Evolutionary conservation across 345 rosid species (phyloP), one percentile per base, ranked within the genome.

Genomic region (Lepidium didymum): DNA sequence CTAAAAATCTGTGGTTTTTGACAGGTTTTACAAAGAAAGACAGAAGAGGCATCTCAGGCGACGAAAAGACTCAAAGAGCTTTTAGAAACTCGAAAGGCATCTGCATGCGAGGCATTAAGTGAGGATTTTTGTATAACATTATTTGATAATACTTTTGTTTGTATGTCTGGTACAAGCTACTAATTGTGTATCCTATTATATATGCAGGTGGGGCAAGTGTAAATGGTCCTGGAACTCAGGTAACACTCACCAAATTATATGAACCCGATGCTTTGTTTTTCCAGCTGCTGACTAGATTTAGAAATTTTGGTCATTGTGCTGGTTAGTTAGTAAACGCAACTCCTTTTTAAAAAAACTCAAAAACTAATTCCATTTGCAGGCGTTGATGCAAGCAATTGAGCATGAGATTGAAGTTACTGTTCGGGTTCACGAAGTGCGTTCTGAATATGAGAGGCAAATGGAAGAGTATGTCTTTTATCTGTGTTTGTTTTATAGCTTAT

Each of bases 1-100:
- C 53, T 40, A 38, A 62, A 18, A 43, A 38, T 57, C 34, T 61
- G 15, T 69, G 67, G 7, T 29, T 21, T 29, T 58, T 9, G 21
- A 65, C 70, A 94, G 97, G 97, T 94, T 75, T 77, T 94, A 81
- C 99, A 94, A 79, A 84, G 97, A 74, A 94, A 94, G 83, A 86
- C 89, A 67, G 96, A 94, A 81, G 99, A 94, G 80, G 99, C 99
- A 68, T 75, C 96, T 47, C 78, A 89, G 89, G 99, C 92, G 45
- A 94, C 93, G 43, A 94, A 89, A 77, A 86, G 97, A 84, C 84
- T 94, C 33, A 94, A 94, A 77, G 99, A 94, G 62, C 82, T 91
- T 68, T 74, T 94, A 60, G 97, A 94, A 80, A 83, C 91, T 65
- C 77, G 90, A 77, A 94, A 91, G 82, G 78, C 88, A 35, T 79